Conservation (phyloP, 1,284 basidiomycete genomes). For the Waitea zeae region DNA sequence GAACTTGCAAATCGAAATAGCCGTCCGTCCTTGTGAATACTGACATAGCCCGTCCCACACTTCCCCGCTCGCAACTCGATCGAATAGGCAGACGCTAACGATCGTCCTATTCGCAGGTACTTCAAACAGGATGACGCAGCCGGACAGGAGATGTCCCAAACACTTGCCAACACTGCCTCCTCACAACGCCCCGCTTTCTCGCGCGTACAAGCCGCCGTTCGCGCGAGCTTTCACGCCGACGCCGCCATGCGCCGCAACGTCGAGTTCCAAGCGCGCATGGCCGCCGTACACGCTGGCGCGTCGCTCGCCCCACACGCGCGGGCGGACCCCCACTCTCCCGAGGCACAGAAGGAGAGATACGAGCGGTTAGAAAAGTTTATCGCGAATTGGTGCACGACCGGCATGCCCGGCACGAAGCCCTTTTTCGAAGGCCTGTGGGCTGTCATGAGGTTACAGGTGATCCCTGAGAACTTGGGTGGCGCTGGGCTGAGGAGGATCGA, state of each 20-base stretch:
- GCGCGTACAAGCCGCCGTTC: constrained; percentile 57
- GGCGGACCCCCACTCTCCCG: constrained; percentile 34
- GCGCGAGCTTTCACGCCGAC: constrained; percentile 57
- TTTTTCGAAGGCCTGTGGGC: constrained; percentile 69
- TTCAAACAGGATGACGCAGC: constrained; percentile 60
- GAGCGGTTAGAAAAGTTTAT: constrained; percentile 56
- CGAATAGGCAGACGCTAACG: too few species aligned
- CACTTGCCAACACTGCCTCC: constrained; percentile 52
- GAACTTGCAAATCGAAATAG: too few species aligned
- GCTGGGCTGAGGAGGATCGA: constrained; percentile 46
- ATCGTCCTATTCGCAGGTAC: constrained; percentile 45
- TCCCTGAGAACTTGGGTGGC: constrained; percentile 56
- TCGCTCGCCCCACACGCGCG: constrained; percentile 54
- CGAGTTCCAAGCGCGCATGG: constrained; percentile 61
- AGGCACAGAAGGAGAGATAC: constrained; percentile 57
- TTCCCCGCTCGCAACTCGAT: too few species aligned
- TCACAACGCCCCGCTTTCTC: constrained; percentile 63
- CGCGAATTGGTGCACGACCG: constrained; percentile 58
- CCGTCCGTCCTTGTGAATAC: too few species aligned
- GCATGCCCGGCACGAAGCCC: constrained; percentile 66
- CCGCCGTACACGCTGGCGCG: constrained; percentile 51
- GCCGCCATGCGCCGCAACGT: constrained; percentile 50
- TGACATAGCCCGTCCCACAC: too few species aligned
- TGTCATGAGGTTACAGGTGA: constrained; percentile 51
- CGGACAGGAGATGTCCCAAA: constrained; percentile 61